Percentiles rank a stretch among this genome's conserved stretches.
Conservation (phyloP, 257 asterid species). For the Solanum infundibuliforme region DNA sequence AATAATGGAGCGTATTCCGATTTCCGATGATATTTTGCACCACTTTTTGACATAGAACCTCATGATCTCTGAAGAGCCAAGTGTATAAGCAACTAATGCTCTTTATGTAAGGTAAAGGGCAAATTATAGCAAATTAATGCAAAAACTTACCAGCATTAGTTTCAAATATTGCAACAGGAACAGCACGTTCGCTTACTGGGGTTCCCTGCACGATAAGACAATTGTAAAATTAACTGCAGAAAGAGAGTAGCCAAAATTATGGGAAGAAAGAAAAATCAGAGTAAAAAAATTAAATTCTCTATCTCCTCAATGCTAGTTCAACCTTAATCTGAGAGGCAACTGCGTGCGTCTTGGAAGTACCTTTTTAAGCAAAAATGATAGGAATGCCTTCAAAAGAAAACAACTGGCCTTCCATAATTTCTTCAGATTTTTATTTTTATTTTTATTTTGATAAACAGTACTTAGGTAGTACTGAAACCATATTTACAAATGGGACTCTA, state of each 20-base stretch:
- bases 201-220: slow-evolving; percentile 57
- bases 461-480: background rate
- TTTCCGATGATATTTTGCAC: slow-evolving; percentile 94
- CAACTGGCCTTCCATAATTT: background rate
- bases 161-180: slow-evolving; percentile 97
- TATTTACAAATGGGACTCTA: background rate
- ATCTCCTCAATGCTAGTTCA: background rate
- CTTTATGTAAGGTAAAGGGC: slow-evolving; percentile 10
- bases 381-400: background rate
- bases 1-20: slow-evolving; percentile 87
- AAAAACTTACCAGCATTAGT: slow-evolving; percentile 62
- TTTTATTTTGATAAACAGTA: background rate
- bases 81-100: slow-evolving; percentile 16
- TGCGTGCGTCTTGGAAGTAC: background rate
- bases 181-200: slow-evolving; percentile 98
- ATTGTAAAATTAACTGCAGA: background rate
- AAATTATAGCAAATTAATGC: background rate
- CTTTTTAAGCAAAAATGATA: background rate
- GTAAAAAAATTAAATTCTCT: background rate
- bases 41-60: slow-evolving; percentile 84
- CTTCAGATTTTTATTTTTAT: background rate
- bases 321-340: background rate
- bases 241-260: background rate
- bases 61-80: slow-evolving; percentile 55
- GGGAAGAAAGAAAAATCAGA: slow-evolving; percentile 15